Evolutionary conservation across 257 asterid genomes (phyloP).

Genomic region (Prunella vulgaris): DNA sequence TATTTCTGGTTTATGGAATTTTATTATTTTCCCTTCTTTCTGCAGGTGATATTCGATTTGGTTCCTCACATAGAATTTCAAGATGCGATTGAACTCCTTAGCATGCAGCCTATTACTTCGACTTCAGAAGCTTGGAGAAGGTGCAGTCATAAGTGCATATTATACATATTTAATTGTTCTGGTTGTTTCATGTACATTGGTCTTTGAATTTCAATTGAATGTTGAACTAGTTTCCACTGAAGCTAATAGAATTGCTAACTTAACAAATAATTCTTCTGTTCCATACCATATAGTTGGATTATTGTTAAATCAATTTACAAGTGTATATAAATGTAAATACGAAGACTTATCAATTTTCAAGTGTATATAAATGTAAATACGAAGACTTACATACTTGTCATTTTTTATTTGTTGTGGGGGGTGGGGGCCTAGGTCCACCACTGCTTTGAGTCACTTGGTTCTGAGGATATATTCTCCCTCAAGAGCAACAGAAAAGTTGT

Average conservation of each 20-base stretch:
- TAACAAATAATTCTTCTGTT: not conserved
- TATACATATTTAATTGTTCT: not conserved
- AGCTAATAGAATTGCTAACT: conserved; percentile 21
- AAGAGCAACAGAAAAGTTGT: not conserved
- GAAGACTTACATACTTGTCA: not conserved
- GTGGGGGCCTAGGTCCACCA: not conserved
- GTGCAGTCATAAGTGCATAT: conserved; percentile 35
- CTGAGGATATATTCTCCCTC: not conserved
- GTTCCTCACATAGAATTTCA: conserved; percentile 89
- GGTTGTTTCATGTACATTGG: not conserved
- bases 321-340: too few species aligned
- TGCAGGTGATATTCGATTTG: conserved; percentile 89
- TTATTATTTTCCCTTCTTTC: conserved; percentile 17
- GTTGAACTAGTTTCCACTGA: not conserved
- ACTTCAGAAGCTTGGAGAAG: conserved; percentile 93
- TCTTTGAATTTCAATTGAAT: conserved; percentile 11
- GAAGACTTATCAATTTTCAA: too few species aligned
- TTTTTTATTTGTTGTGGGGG: not conserved
- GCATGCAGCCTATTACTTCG: conserved; percentile 98
- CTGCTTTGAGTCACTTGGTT: not conserved
- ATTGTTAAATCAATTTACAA: not conserved
- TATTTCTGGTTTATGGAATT: conserved; percentile 14
- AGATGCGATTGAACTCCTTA: conserved; percentile 88
- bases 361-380: not conserved
- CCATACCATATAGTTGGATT: not conserved